Evolutionary conservation across 257 asterid species (phyloP).

Genomic region (Solanum gracilifrons): DNA sequence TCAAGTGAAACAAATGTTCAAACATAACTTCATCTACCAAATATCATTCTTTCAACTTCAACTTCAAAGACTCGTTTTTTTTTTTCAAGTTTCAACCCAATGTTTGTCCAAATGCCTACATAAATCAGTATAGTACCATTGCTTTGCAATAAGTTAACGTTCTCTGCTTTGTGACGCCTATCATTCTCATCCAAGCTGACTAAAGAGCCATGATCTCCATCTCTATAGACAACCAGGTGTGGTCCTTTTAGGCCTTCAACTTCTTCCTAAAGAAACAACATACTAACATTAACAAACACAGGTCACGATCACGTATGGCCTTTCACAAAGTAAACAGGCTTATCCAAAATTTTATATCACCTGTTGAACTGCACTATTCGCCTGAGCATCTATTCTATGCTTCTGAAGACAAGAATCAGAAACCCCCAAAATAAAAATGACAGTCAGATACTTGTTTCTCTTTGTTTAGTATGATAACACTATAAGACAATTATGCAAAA

Average conservation of each 20-base stretch:
- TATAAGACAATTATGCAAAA: background rate
- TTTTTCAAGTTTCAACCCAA: background rate
- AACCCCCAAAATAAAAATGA: background rate
- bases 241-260: constrained; percentile 54
- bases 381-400: constrained; percentile 53
- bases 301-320: background rate
- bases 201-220: constrained; percentile 28
- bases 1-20: background rate
- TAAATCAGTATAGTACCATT: constrained; percentile 43
- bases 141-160: constrained; percentile 2
- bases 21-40: background rate
- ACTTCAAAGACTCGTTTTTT: background rate
- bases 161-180: constrained; percentile 22
- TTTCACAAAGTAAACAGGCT: background rate
- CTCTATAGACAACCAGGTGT: constrained; percentile 49
- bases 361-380: constrained; percentile 54
- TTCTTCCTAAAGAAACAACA: constrained; percentile 40
- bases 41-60: background rate
- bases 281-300: background rate
- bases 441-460: background rate
- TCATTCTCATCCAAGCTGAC: constrained; percentile 22
- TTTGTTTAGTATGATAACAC: background rate
- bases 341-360: constrained; percentile 18
- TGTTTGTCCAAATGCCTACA: background rate
- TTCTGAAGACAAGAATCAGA: constrained; percentile 37